phyloP scores from a whole-genome alignment of 345 rosid genomes.

The Moricandia arvensis region DNA sequence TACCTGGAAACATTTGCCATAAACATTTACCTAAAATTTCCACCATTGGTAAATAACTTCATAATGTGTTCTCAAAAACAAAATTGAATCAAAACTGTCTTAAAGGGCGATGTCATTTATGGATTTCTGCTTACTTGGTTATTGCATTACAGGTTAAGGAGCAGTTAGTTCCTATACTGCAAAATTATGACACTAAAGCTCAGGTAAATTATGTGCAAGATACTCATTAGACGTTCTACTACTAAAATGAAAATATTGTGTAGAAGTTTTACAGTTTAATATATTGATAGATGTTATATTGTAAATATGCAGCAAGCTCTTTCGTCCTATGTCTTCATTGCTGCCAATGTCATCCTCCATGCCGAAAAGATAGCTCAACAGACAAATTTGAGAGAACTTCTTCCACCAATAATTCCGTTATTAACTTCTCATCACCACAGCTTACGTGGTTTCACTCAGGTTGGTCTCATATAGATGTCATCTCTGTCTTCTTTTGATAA shows the following conservation, averaged over 20 bases:
- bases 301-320: constrained; percentile 70
- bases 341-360: constrained; percentile 88
- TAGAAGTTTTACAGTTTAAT: not conserved
- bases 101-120: not conserved
- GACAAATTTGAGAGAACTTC: constrained; percentile 72
- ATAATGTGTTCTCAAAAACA: constrained; percentile 12
- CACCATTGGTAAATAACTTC: constrained; percentile 56
- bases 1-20: constrained; percentile 93
- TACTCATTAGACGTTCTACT: not conserved
- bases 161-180: constrained; percentile 76
- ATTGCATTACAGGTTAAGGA: constrained; percentile 61
- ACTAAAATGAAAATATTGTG: not conserved
- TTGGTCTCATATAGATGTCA: constrained; percentile 34
- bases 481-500: not conserved
- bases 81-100: not conserved
- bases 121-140: not conserved
- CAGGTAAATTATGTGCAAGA: constrained; percentile 57
- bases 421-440: constrained; percentile 98
- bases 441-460: constrained; percentile 96
- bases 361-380: constrained; percentile 54
- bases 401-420: constrained; percentile 87
- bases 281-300: constrained; percentile 17
- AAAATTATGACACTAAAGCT: constrained; percentile 68
- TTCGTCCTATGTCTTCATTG: constrained; percentile 90
- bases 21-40: constrained; percentile 80